Conservation (phyloP, 75 land plant genomes). For the Picea glauca region DNA sequence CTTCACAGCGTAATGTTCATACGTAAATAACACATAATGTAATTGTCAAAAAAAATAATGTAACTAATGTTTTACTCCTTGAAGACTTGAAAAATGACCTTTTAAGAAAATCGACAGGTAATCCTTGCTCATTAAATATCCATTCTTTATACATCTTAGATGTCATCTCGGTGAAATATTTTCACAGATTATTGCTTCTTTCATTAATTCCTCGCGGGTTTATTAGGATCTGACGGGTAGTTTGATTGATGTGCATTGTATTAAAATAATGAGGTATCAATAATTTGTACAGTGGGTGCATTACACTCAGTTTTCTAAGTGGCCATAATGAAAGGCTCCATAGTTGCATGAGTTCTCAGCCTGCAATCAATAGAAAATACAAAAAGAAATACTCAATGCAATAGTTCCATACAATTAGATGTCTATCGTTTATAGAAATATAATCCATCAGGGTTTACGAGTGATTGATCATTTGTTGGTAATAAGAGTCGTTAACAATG, state of each 20-base stretch:
- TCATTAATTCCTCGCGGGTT: slow-evolving; percentile 27
- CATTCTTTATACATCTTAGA: slow-evolving; percentile 20
- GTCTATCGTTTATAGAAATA: not conserved
- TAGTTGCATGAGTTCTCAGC: slow-evolving; percentile 27
- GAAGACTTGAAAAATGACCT: slow-evolving; percentile 13
- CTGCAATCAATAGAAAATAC: slow-evolving; percentile 1
- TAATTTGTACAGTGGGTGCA: slow-evolving; percentile 26
- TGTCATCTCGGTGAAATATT: slow-evolving; percentile 23
- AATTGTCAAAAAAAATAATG: no score
- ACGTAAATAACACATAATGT: not conserved
- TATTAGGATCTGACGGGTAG: slow-evolving; percentile 21
- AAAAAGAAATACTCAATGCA: not conserved
- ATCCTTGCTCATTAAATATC: slow-evolving; percentile 28
- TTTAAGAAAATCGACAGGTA: slow-evolving; percentile 28
- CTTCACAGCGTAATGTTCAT: not conserved
- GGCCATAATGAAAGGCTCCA: slow-evolving; percentile 40
- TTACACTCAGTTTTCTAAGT: slow-evolving; percentile 26
- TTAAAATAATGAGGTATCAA: slow-evolving; percentile 29
- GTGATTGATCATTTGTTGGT: slow-evolving; percentile 21
- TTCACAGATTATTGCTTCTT: slow-evolving; percentile 11
- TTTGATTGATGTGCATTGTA: slow-evolving; percentile 38
- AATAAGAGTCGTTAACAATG: slow-evolving; percentile 12
- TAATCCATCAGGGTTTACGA: not conserved
- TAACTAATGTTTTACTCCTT: not conserved
- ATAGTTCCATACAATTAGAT: no score